These are phyloP conservation scores for Tympanopsis confertula DNA, from an alignment of 2,329 filamentous ascomycete genomes.

Conservation along the genomic window DNA sequence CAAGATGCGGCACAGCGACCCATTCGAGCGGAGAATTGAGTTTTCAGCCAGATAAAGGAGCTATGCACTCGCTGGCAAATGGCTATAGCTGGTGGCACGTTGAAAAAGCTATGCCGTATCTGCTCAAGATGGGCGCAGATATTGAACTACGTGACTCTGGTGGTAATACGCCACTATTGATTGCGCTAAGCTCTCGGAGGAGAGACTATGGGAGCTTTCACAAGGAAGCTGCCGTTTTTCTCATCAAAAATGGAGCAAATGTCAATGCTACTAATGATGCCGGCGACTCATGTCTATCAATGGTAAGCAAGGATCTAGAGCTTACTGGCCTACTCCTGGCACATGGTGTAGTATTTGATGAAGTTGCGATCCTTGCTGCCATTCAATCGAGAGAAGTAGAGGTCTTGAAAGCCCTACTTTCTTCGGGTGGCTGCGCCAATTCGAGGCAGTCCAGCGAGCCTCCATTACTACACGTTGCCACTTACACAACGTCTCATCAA, in stretches of 20 bases:
- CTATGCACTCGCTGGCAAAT: constrained; percentile 1
- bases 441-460: not conserved
- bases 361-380: not conserved
- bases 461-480: too few species aligned
- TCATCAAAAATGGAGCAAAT: constrained; percentile 1
- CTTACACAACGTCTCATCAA: too few species aligned
- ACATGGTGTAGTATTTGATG: not conserved
- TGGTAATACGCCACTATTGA: not conserved
- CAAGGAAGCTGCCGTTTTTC: constrained; percentile 1
- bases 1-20: constrained; percentile 1
- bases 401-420: not conserved
- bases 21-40: not conserved
- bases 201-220: not conserved
- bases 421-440: not conserved
- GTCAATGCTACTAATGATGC: constrained; percentile 1
- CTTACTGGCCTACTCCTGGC: not conserved
- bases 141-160: constrained; percentile 2
- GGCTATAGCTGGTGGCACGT: constrained; percentile 2
- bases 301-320: not conserved
- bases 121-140: constrained; percentile 3
- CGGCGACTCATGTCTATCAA: constrained; percentile 1
- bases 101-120: constrained; percentile 5
- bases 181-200: not conserved
- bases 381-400: not conserved
- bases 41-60: not conserved